Base-by-base conservation (phyloP, 108 stramenopile genomes). In the Mayamaea pseudoterrestris region DNA sequence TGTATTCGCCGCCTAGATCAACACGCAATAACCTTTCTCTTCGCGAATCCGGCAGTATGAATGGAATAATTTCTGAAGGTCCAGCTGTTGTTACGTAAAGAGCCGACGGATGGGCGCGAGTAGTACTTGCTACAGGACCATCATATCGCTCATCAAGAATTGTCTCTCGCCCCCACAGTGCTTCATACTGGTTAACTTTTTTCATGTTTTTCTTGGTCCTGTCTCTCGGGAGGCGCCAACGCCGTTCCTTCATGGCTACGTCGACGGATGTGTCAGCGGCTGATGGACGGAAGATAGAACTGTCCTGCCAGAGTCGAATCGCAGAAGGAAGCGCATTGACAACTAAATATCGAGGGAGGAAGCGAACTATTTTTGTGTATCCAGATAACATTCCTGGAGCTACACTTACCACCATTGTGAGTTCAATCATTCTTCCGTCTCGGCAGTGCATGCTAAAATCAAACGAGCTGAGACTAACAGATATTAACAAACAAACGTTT, bases 331-430 rank as follows among this genome's bases (percentile, higher is more conserved):
- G 65, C 36, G 73, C 60, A 57, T 95, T 97, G 44, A 85, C 78
- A 30, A 94, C 47, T 20, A 94, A 64, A 44, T 91, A 93, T 24
- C 93, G 57, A 5, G 95, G 95, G 34, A 70, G 82, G 30, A 97
- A 89, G 22, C 91, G 70, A 6, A 97, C 91, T 39, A 97, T 82
- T 47, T 95, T 97, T 30, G 95, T 95, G 66, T 88, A 97, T 25
- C 78, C 72, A 1, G 84, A 74, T 11, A 94, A 68, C 3, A 79
- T 60, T 0, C 93, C 95, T 20, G 95, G 95, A 0, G 95, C 92
- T 43, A 91, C 65, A 37, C 62, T 71, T 13, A 93, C 76, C 23
- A 65, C 83, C 22, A 85, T 78, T 5, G 84, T 74, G 3, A 97
- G 65, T 60, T 97, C 93, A 11, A 97, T 56, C 8, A 56, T 48